Evolutionary conservation across 1,284 basidiomycete genomes (phyloP), one percentile per base, ranked within the genome.

Genomic region (Leccinum griseonigrum): DNA sequence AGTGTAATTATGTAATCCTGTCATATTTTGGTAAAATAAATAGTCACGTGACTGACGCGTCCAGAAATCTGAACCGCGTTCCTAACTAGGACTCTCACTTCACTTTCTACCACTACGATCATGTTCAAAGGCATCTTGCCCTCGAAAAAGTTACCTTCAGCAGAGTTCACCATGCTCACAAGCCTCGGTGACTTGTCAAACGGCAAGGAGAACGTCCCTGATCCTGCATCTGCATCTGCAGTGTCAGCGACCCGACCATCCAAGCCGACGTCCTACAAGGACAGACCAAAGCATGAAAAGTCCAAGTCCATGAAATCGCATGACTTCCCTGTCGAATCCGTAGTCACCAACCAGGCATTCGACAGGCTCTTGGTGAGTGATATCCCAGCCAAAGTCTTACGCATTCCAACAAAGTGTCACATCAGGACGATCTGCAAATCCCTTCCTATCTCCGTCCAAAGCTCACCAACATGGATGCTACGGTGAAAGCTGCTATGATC

Each of bases 401-500:
- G 10, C 56, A 57, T 58, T 56, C 57, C 63, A 16, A 62, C 57
- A 29, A 9, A 18, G 4, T 34, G 28, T 38, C 38, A 50, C n/a
- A n/a, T 58, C 68, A 94, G 91, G 90, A 94, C 71, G 90, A 93
- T 59, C 84, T 94, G 53, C 91, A 95, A 76, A 93, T 95, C 40
- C 92, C 93, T 4, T 76, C 83, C 1, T 85, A 84, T 10, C 77
- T 94, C 16, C 83, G 92, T 11, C 86, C 87, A 1, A 93, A 93
- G 74, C 83, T 95, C 5, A 78, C 81, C 46, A 84, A 84, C 26
- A 91, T 95, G 83, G 91, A 92, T 63, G 77, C 86, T 0, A 85
- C 87, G 2, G 92, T 95, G 46, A 95, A 95, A 70, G 90, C 90
- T 3, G 90, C 91, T n/a, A 94, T 95, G 90, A 78, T 95, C 60